Base-by-base conservation (phyloP, 148 eudicot species). In the Vaccinium corymbosum region DNA sequence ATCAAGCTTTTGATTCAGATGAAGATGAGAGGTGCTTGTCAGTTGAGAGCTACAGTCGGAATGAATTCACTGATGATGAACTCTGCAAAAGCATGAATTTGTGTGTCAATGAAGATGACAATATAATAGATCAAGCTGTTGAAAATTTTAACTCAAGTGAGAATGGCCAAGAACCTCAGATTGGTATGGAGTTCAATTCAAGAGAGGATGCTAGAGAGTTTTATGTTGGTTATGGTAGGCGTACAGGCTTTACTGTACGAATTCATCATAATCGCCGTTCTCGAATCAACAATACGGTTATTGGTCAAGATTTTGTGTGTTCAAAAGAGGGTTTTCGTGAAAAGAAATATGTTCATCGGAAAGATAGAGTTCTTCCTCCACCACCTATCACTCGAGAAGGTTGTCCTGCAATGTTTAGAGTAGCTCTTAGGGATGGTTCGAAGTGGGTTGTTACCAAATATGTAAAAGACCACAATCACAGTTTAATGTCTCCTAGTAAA, bases 271-370 rank as follows among this genome's bases (percentile, higher is more conserved):
- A 86, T 61, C 88, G 88, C 4, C 78, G 88, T 42, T 86, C 88
- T 25, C 88, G 88, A 27, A 83, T 83, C 59, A 86, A 86, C 50
- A 88, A 88, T 77, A 42, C 79, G 71, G 90, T 89, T 50, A 89
- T 86, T 89, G 88, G 88, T 57, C 88, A 88, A 83, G 88, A 88
- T 84, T 86, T 84, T 81, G 90, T 84, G 12, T 86, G 88, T 62
- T 86, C 88, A 32, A 86, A 84, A 84, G 88, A 86, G 49, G 88
- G 88, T 16, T 86, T 80, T 38, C 86, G 86, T 5, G 88, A 86
- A 17, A 86, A 84, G 84, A 86, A 86, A 83, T 86, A 86, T 80
- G 86, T 73, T 17, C 48, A 25, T 32, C 57, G 88, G 50, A 86
- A 83, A 80, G 86, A 86, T 76, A 79, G 88, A 35, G 85, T 88